Base-by-base conservation (phyloP, 306 rosid genomes). In the Sindora glabra region DNA sequence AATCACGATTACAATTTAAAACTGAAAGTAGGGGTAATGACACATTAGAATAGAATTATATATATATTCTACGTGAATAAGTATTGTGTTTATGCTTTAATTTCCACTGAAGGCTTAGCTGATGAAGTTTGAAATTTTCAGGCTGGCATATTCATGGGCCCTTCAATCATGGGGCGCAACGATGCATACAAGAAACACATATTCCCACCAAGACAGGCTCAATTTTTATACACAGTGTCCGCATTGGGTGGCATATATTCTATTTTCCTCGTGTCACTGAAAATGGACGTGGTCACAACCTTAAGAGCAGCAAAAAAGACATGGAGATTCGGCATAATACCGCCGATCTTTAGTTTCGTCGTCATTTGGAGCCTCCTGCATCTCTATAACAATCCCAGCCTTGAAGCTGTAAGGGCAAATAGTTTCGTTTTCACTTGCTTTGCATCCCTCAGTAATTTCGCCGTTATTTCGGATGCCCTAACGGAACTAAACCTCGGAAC, bases 81-180 rank as follows among this genome's bases (percentile, higher is more conserved):
- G n/a, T n/a, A n/a, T 6, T 24, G 25, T 19, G 6, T 47, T 22
- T 36, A 1, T 36, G 41, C 8, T 36, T 29, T 9, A 4, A 3
- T 29, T 29, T 29, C 5, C 8, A 9, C 1, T 29, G 34, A 4
- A 29, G 8, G 8, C 34, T 29, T 29, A 29, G n/a, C n/a, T n/a
- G 11, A 3, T 8, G 11, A 36, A 0, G 2, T 36, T 3, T 15
- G 15, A 58, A 50, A 46, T 59, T 45, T 56, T 42, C 76, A 79
- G 85, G 68, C 53, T 13, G 85, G 85, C 22, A 59, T 79, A 40
- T 0, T 75, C 48, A 19, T 75, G 40, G 85, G 85, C 3, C 85
- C 85, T 0, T 39, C 81, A n/a, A 2, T 48, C 54, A 10, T 75
- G 13, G 81, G 79, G 51, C 33, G 12, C 0, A 16, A 2, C 29